Base-by-base conservation (phyloP, 2,329 filamentous ascomycete genomes). In the Clonostachys chloroleuca region DNA sequence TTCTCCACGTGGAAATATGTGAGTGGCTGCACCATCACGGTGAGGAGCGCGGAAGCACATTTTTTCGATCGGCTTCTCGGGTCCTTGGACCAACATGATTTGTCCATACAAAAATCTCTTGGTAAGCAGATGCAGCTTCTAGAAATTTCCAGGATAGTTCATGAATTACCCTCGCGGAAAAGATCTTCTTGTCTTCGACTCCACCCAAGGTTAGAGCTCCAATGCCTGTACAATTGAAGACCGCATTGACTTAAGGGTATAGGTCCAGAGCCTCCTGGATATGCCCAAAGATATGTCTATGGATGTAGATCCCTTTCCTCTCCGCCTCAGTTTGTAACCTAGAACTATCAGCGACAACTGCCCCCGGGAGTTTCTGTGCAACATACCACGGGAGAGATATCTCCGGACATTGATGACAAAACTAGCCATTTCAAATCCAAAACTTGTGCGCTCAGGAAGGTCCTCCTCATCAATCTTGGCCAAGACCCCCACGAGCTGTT, bases 161-260 rank as follows among this genome's bases (percentile, higher is more conserved):
- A 12, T 30, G 16, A 57, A 40, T 58, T 46, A 47, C 90, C n/a
- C 90, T 78, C 2, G 79, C 83, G 1, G 90, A 88, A 50, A 82
- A 77, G 40, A 95, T 75, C 6, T 75, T 78, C 48, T 69, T 63
- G 59, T 95, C 90, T 66, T 79, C 74, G 0, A 95, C 89, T 20
- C 90, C 90, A 9, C 86, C 88, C 2, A 95, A 77, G 44, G 74
- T 81, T 35, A 75, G 78, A 0, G 88, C 82, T 17, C 83, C 74
- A 9, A 95, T 69, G 1, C 90, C 90, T 0, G 88, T 89, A 59
- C 87, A 88, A 62, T 95, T 95, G 50, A 95, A 72, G 0, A 94
- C 69, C 2, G 52, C 50, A 12, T 49, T 47, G 4, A 91, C 61
- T 53, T 87, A 79, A 3, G 83, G 84, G 35, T 63, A 62, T 10